Evolutionary conservation across 495 filamentous ascomycete genomes (phyloP), one percentile per base, ranked within the genome.

Genomic region (Xylaria intraflava): DNA sequence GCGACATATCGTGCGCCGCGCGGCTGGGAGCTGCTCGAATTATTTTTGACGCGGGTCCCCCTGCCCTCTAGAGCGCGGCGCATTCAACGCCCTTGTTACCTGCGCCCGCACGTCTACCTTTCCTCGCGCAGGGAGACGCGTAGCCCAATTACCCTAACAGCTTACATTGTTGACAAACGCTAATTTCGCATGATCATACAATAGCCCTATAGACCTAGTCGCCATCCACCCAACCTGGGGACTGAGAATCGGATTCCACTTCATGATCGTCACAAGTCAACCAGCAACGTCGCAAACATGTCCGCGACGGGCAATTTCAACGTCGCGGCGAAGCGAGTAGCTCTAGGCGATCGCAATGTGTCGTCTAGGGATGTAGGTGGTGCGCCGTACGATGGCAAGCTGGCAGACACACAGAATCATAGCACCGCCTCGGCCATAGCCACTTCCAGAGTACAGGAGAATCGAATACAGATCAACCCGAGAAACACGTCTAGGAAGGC

Each of bases 201-300:
- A 56, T 67, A 94, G 89, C 89, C 90, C 49, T 86, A 87, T 66
- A 81, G 90, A 65, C 82, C 78, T 44, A 53, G 72, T 30, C 82
- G 83, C 55, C 72, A 74, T 23, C 67, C 85, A 61, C 81, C 80
- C 64, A 78, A 41, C 4, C 57, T 59, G 43, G 65, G 83, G 60
- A 88, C 90, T 73, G 93, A 97, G 70, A 91, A 92, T 67, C 24
- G 39, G 0, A 74, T 75, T 20, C 74, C 78, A 24, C 68, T 87
- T 51, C 88, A 90, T 59, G 85, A 92, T 61, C 85, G 84, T 23
- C 85, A 89, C 72, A 95, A 91, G 69, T 93, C 89, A 0, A 84
- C 82, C 8, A 78, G 87, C 19, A 86, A 84, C 40, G 69, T 90
- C 41, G 81, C 78, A 41, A 71, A 73, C 22, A 50, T 73, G 56